phyloP scores from a whole-genome alignment of 768 basidiomycete species.

The Pholiota microspora region DNA sequence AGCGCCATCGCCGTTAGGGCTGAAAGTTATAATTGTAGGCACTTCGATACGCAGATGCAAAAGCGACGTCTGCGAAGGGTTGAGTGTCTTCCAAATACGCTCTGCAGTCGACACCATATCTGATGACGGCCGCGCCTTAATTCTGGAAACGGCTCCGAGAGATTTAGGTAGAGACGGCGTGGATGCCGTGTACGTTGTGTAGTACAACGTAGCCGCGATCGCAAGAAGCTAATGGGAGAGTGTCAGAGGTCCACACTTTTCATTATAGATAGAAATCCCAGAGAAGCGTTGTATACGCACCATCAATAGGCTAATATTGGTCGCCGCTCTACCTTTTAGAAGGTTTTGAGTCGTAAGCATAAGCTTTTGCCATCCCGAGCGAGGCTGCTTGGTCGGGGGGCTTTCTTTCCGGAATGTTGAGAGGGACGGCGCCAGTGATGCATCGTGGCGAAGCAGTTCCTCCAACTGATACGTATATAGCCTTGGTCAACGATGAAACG shows the following conservation, averaged over 20 bases:
- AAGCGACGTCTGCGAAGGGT: constrained; percentile 60
- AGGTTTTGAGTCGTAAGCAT: constrained; percentile 40
- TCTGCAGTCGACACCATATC: constrained; percentile 48
- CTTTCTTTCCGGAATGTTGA: constrained; percentile 25
- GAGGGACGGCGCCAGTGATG: constrained; percentile 48
- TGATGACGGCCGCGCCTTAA: constrained; percentile 24
- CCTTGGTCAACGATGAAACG: constrained; percentile 9
- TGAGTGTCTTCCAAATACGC: constrained; percentile 76
- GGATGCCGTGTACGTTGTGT: constrained; percentile 58
- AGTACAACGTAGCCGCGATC: constrained; percentile 73
- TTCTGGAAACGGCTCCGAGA: constrained; percentile 31
- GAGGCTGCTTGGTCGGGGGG: constrained; percentile 33
- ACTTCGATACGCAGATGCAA: constrained; percentile 79
- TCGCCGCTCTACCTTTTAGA: constrained; percentile 65
- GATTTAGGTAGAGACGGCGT: constrained; percentile 27
- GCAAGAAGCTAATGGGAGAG: constrained; percentile 60
- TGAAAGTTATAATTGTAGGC: constrained; percentile 75
- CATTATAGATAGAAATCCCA: constrained; percentile 11
- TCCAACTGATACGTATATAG: constrained; percentile 52
- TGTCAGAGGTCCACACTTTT: constrained; percentile 4
- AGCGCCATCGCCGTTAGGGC: constrained; percentile 33
- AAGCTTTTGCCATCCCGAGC: constrained; percentile 43
- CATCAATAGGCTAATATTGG: constrained; percentile 79
- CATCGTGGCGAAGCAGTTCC: constrained; percentile 78
- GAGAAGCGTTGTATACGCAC: constrained; percentile 40